Percentiles rank a stretch among this genome's conserved stretches.
Conservation (phyloP, 768 basidiomycete species). For the Lactifluus subvellereus region DNA sequence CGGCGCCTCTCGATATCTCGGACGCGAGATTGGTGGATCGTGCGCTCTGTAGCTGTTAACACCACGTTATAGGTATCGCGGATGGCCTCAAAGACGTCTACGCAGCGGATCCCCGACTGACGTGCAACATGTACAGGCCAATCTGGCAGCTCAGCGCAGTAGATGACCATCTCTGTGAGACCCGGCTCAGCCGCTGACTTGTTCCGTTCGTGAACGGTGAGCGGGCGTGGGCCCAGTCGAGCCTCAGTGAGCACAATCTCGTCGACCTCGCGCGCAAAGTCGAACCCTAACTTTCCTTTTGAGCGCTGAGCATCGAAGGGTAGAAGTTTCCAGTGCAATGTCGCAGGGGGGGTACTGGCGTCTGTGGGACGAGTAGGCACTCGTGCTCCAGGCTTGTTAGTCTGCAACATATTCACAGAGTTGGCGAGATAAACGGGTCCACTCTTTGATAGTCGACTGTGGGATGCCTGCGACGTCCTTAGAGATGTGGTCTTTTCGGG, state of each 20-base stretch:
- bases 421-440: not conserved
- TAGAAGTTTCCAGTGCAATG: slow-evolving; percentile 46
- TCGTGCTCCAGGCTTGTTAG: not conserved
- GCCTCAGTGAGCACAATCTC: slow-evolving; percentile 28
- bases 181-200: slow-evolving; percentile 40
- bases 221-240: slow-evolving; percentile 27
- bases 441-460: not conserved
- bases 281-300: slow-evolving; percentile 43
- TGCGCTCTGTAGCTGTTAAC: slow-evolving; percentile 42
- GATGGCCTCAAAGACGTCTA: slow-evolving; percentile 56
- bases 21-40: slow-evolving; percentile 25
- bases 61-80: slow-evolving; percentile 42
- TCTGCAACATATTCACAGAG: not conserved
- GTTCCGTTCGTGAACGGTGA: slow-evolving; percentile 37
- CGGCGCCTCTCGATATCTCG: slow-evolving; percentile 34
- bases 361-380: slow-evolving; percentile 1
- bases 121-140: slow-evolving; percentile 42
- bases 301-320: slow-evolving; percentile 34
- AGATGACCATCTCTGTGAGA: slow-evolving; percentile 46
- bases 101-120: slow-evolving; percentile 42
- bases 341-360: slow-evolving; percentile 33
- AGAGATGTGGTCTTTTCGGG: slow-evolving; percentile 29
- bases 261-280: slow-evolving; percentile 36
- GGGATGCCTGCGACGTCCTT: not conserved
- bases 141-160: slow-evolving; percentile 36